phyloP scores from a whole-genome alignment of 306 rosid species.

The Gillenia trifoliata region DNA sequence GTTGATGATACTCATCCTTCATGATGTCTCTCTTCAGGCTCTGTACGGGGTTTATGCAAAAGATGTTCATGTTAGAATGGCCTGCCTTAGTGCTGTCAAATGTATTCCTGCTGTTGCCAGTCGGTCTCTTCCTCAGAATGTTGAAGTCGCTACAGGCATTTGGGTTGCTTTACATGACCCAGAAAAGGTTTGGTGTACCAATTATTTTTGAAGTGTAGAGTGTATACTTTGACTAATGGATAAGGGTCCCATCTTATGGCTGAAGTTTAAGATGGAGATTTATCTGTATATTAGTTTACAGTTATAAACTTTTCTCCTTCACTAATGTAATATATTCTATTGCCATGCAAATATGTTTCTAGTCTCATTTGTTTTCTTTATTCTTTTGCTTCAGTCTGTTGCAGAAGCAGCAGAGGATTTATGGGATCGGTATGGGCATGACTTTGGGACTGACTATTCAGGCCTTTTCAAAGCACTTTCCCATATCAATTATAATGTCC shows the following conservation, averaged over 20 bases:
- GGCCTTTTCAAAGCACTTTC: conserved; percentile 87
- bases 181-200: conserved; percentile 62
- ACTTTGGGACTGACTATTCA: conserved; percentile 84
- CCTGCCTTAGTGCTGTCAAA: conserved; percentile 86
- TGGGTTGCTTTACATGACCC: conserved; percentile 97
- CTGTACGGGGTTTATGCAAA: conserved; percentile 86
- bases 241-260: neutral
- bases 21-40: conserved; percentile 53
- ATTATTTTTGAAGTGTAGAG: neutral
- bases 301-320: neutral
- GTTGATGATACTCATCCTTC: conserved; percentile 11
- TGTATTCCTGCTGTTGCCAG: conserved; percentile 83
- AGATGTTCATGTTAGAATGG: conserved; percentile 90
- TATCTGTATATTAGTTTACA: neutral
- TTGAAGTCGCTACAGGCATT: conserved; percentile 82
- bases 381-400: conserved; percentile 52
- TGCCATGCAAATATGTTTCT: neutral
- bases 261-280: neutral
- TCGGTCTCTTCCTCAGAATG: conserved; percentile 60
- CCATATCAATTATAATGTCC: conserved; percentile 72
- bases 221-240: neutral
- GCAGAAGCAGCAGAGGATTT: conserved; percentile 91
- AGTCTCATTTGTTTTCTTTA: neutral
- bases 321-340: neutral
- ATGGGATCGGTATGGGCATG: conserved; percentile 95